Evolutionary conservation across 192 early-diverging fungal genomes (phyloP), one percentile per base, ranked within the genome.

Genomic region (Lunasporangiospora selenospora): DNA sequence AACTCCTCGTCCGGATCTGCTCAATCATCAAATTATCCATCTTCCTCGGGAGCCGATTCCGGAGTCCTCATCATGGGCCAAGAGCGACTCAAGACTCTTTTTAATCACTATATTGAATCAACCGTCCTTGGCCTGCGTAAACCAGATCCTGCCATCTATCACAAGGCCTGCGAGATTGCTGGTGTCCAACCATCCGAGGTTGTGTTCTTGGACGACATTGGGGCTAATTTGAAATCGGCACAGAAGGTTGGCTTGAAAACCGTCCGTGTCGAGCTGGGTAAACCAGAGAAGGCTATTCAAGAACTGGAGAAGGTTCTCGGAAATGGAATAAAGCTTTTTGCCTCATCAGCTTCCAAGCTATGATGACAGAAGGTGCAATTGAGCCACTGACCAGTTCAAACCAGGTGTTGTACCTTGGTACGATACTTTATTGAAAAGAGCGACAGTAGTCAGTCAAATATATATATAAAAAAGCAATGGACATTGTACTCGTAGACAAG

Each of bases 171-270:
- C 78, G 78, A 90, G n/a, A 51, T 77, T 18, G 67, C 92, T 13
- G 84, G 83, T 10, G 84, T 96, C 21, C 26, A 76, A 15, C 92
- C 94, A 9, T 30, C 66, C 0, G 83, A 94, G 48, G 83, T 70
- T 5, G 82, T 94, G 33, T 94, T 96, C 61, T 58, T 96, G 44
- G 94, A 96, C 78, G 94, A 96, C 60, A 94, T 96, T 67, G 88
- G 85, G 18, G 76, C 57, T 6, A 94, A 94, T 44, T 60, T 94
- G 50, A 84, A 87, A 33, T 78, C 89, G 2, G 92, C 94, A 1
- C 76, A 84, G 33, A 64, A 78, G 1, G 76, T 94, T 5, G 92
- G 92, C 27, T 89, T 92, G 83, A 76, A 63, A 1, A 87, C 88
- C 2, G 87, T 95, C 18, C 82, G 85, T 27, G 86, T 87, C 23